A percentile compares a stretch with the other conserved stretches of the same genome.
Evolutionary conservation across 192 early-diverging fungal species (phyloP).

Genomic region (Podila minutissima): DNA sequence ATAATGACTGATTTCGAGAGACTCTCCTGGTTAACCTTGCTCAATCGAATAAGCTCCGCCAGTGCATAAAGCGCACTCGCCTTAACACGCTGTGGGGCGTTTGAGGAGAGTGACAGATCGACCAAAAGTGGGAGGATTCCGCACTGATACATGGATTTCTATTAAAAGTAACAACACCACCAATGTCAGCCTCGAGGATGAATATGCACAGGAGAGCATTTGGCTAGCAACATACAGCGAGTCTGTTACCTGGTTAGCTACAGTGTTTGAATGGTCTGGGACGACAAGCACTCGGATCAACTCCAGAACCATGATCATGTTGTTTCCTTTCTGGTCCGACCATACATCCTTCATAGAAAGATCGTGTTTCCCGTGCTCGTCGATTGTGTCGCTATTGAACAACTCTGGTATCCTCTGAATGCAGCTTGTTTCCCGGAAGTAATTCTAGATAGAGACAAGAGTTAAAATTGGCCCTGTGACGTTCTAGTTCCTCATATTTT

Average conservation of each 20-base stretch:
- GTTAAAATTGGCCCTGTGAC: too few relatives aligned
- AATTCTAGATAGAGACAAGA: constrained; percentile 63
- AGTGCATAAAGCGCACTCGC: constrained; percentile 88
- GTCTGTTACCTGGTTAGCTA: constrained; percentile 78
- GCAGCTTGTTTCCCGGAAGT: constrained; percentile 96
- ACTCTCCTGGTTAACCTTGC: constrained; percentile 79
- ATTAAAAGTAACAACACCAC: background rate
- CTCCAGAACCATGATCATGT: constrained; percentile 89
- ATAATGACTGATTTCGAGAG: constrained; percentile 80
- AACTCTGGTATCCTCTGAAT: constrained; percentile 89
- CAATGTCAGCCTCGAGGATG: background rate
- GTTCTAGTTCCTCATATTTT: too few relatives aligned
- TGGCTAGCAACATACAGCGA: background rate
- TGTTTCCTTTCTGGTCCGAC: constrained; percentile 85
- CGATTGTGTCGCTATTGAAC: constrained; percentile 58
- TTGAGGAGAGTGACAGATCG: constrained; percentile 78
- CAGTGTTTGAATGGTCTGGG: constrained; percentile 88
- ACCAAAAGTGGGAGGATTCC: constrained; percentile 84
- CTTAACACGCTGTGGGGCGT: constrained; percentile 80
- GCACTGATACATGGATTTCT: constrained; percentile 86
- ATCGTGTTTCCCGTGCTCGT: constrained; percentile 54
- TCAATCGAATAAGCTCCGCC: constrained; percentile 83
- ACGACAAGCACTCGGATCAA: constrained; percentile 90
- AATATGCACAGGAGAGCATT: background rate
- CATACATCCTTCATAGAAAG: constrained; percentile 65